These are phyloP conservation scores for Globisporangium okanoganense DNA, from an alignment of 352 stramenopile species.

Conservation along the genomic window DNA sequence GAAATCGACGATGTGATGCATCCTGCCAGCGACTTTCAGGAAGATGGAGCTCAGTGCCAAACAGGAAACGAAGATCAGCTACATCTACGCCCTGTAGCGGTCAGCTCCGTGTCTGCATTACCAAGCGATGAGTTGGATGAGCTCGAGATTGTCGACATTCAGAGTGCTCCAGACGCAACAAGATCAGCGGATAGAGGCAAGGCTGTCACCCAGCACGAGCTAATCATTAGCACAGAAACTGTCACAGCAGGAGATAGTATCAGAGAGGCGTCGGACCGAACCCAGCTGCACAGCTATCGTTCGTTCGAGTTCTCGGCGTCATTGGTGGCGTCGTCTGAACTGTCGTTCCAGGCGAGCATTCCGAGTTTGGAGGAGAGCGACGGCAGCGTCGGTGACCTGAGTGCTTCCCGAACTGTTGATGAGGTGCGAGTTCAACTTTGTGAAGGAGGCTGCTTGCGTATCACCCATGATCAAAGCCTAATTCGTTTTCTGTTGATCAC, in stretches of 20 bases:
- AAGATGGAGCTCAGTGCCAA: not conserved
- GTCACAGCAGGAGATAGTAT: not conserved
- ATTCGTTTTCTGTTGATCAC: not conserved
- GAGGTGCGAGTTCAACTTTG: slow-evolving; percentile 3
- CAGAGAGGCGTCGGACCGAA: not conserved
- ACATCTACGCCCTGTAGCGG: not conserved
- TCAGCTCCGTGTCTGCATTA: not conserved
- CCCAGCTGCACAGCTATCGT: not conserved
- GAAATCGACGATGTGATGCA: not conserved
- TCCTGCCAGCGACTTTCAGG: not conserved
- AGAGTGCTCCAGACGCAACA: not conserved
- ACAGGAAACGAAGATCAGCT: not conserved
- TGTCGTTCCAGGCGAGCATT: slow-evolving; percentile 44
- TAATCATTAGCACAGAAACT: not conserved
- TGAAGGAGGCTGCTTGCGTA: not conserved
- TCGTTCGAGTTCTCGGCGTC: slow-evolving; percentile 23
- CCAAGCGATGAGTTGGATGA: not conserved
- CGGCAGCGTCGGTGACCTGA: not conserved
- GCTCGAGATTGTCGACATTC: slow-evolving; percentile 6
- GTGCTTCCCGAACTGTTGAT: not conserved
- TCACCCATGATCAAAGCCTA: not conserved
- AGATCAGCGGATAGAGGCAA: not conserved
- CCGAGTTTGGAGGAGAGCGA: slow-evolving; percentile 31
- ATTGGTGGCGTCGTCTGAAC: slow-evolving; percentile 31
- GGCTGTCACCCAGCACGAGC: not conserved